Conservation (phyloP, 1,284 basidiomycete species). For the Ustilago shanxiensis region DNA sequence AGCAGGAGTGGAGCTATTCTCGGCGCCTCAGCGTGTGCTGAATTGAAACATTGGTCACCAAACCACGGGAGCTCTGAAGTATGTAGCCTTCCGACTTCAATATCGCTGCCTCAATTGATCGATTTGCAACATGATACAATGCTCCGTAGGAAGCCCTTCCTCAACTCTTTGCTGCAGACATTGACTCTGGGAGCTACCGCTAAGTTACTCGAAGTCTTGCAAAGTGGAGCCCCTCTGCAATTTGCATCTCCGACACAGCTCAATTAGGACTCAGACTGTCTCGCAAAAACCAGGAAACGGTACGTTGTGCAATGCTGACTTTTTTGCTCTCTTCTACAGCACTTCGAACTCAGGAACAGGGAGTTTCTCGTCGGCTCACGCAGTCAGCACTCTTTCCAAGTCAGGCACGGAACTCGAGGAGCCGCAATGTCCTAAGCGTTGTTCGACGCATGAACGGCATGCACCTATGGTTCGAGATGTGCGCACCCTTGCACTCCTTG, state of each 20-base stretch:
- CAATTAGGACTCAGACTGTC: slow-evolving; percentile 5
- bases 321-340: too few species aligned
- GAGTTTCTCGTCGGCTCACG: slow-evolving; percentile 5
- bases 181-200: too few species aligned
- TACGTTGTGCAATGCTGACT: not conserved
- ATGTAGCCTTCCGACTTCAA: too few species aligned
- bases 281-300: not conserved
- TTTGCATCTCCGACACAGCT: slow-evolving; percentile 4
- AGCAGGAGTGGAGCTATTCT: too few species aligned
- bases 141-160: too few species aligned
- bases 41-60: too few species aligned
- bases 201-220: not conserved
- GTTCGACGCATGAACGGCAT: slow-evolving; percentile 2
- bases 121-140: too few species aligned
- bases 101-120: too few species aligned
- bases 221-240: not conserved
- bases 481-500: not conserved
- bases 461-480: not conserved
- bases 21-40: too few species aligned
- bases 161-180: not conserved
- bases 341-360: not conserved
- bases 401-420: slow-evolving; percentile 2
- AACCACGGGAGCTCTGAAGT: too few species aligned
- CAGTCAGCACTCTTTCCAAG: not conserved
- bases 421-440: not conserved